phyloP scores from a whole-genome alignment of 768 basidiomycete genomes.

The Macrolepiota albuminosa region DNA sequence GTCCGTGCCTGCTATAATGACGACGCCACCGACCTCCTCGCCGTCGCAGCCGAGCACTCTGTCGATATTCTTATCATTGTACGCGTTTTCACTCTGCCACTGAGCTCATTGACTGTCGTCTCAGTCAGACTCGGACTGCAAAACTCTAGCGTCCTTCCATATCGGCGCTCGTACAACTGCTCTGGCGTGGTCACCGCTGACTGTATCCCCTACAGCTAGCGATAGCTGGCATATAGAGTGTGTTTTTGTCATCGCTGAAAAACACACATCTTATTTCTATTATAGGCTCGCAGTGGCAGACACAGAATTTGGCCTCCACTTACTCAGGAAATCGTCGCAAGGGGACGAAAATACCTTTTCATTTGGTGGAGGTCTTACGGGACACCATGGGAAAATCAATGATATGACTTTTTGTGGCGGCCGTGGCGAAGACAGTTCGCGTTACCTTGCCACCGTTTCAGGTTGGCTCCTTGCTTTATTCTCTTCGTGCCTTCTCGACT shows the following conservation, averaged over 20 bases:
- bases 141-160: slow-evolving; percentile 65
- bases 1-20: slow-evolving; percentile 60
- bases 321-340: slow-evolving; percentile 53
- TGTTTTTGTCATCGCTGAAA: slow-evolving; percentile 16
- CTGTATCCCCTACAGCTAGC: slow-evolving; percentile 59
- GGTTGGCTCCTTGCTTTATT: slow-evolving; percentile 33
- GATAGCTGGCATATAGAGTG: slow-evolving; percentile 75
- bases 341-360: slow-evolving; percentile 51
- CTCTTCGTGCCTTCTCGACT: slow-evolving; percentile 7
- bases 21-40: slow-evolving; percentile 65
- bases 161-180: slow-evolving; percentile 68
- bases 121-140: slow-evolving; percentile 39
- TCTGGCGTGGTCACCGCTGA: slow-evolving; percentile 71
- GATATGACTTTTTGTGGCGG: slow-evolving; percentile 81
- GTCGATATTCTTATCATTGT: slow-evolving; percentile 67
- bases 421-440: slow-evolving; percentile 56
- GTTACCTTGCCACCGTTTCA: slow-evolving; percentile 80
- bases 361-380: slow-evolving; percentile 78
- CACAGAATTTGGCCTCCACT: slow-evolving; percentile 64
- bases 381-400: slow-evolving; percentile 75
- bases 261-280: neutral
- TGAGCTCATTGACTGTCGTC: slow-evolving; percentile 3
- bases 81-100: slow-evolving; percentile 21
- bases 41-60: slow-evolving; percentile 68
- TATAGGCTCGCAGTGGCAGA: slow-evolving; percentile 63